phyloP scores from a whole-genome alignment of 2,329 filamentous ascomycete genomes.

The Aureobasidium sp. region DNA sequence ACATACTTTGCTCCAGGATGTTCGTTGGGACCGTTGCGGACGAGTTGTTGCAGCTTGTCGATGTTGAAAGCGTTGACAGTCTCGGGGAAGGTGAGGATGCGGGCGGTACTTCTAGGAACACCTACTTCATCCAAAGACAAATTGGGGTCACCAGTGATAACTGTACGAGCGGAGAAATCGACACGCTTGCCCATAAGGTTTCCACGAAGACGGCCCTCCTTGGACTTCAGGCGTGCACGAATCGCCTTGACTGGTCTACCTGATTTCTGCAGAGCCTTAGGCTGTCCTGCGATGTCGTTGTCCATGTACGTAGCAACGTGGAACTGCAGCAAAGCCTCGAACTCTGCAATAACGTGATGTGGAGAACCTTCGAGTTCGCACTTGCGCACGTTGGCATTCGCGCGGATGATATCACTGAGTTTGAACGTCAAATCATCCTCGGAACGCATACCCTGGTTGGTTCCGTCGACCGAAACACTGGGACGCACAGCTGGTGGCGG shows the following conservation, averaged over 20 bases:
- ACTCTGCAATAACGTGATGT: constrained; percentile 83
- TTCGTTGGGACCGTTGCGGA: constrained; percentile 88
- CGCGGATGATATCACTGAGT: constrained; percentile 93
- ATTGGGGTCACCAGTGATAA: constrained; percentile 98
- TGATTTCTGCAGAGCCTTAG: constrained; percentile 92
- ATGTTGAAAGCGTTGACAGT: constrained; percentile 98
- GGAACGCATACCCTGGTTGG: constrained; percentile 82
- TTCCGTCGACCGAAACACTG: constrained; percentile 95
- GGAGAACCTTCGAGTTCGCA: constrained; percentile 88
- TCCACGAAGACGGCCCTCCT: constrained; percentile 93
- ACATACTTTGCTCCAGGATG: constrained; percentile 97
- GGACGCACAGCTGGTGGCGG: constrained; percentile 92
- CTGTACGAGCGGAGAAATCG: constrained; percentile 97
- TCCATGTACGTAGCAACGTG: constrained; percentile 99
- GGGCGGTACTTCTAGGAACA: constrained; percentile 87
- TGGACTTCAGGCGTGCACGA: constrained; percentile 94
- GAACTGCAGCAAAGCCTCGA: constrained; percentile 87
- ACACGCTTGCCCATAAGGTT: constrained; percentile 99
- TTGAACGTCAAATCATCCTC: constrained; percentile 99
- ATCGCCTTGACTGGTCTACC: constrained; percentile 96
- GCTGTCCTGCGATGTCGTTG: constrained; percentile 94
- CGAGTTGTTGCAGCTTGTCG: constrained; percentile 77
- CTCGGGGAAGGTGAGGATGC: constrained; percentile 91
- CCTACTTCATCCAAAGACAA: constrained; percentile 94
- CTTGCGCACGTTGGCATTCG: constrained; percentile 88